Evolutionary conservation across 306 rosid genomes (phyloP).

Genomic region (Casuarina glauca): DNA sequence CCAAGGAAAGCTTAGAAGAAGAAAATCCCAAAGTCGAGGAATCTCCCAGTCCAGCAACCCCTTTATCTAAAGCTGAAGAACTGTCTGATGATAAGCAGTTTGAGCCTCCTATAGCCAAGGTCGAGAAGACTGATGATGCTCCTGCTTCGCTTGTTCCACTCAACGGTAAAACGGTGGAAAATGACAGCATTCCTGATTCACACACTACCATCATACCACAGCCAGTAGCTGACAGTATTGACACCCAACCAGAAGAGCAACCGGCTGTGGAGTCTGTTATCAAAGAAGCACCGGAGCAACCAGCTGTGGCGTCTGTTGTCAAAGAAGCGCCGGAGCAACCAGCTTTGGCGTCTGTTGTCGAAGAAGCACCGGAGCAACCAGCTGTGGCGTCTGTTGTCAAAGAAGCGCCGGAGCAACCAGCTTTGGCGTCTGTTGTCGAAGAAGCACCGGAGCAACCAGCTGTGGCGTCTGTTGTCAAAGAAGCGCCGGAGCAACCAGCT

Average conservation of each 20-base stretch:
- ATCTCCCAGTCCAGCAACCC: slow-evolving; percentile 15
- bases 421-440: no score
- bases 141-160: slow-evolving; percentile 24
- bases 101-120: slow-evolving; percentile 15
- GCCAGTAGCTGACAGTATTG: slow-evolving; percentile 20
- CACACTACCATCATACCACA: slow-evolving; percentile 17
- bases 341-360: not conserved
- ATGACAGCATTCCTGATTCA: slow-evolving; percentile 34
- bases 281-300: slow-evolving; percentile 22
- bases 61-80: slow-evolving; percentile 25
- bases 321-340: slow-evolving; percentile 21
- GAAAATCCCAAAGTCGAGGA: slow-evolving; percentile 35
- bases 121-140: slow-evolving; percentile 32
- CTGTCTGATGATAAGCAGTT: slow-evolving; percentile 13
- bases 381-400: not conserved
- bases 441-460: no score
- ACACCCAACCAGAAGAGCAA: slow-evolving; percentile 15
- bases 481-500: no score
- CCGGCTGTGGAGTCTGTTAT: not conserved
- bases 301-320: not conserved
- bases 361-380: slow-evolving; percentile 22
- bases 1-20: slow-evolving; percentile 40
- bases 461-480: no score
- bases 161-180: slow-evolving; percentile 25
- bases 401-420: slow-evolving; percentile 18